phyloP scores from a whole-genome alignment of 495 filamentous ascomycete species.

The Talaromyces liani region DNA sequence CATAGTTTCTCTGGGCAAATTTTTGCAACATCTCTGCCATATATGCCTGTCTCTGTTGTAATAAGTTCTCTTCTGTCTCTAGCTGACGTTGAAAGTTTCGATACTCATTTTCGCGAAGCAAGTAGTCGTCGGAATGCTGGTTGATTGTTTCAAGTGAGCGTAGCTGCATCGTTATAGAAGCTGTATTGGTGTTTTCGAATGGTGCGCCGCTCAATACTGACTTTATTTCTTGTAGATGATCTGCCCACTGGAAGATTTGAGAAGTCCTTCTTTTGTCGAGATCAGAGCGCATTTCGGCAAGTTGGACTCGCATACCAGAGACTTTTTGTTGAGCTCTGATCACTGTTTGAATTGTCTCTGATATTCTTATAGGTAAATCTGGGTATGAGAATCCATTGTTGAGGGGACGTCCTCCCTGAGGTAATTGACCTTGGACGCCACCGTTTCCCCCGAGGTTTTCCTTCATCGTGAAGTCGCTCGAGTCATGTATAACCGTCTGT shows the following conservation, averaged over 20 bases:
- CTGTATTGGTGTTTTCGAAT: neutral
- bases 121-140: neutral
- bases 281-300: slow-evolving; percentile 13
- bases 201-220: slow-evolving; percentile 7
- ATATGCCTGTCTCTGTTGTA: neutral
- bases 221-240: slow-evolving; percentile 14
- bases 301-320: slow-evolving; percentile 12
- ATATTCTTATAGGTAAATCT: neutral
- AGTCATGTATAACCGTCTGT: neutral
- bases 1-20: neutral
- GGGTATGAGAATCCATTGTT: neutral
- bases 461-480: neutral
- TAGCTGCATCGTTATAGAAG: neutral
- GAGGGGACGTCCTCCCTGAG: neutral
- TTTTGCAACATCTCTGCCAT: neutral
- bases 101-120: neutral
- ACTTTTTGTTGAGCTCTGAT: slow-evolving; percentile 12
- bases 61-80: neutral
- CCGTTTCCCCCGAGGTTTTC: too few relatives aligned
- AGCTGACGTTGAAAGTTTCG: neutral
- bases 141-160: slow-evolving; percentile 11
- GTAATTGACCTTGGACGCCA: neutral
- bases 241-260: slow-evolving; percentile 9
- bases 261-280: slow-evolving; percentile 14
- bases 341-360: slow-evolving; percentile 2